Evolutionary conservation across 768 basidiomycete species (phyloP).

Genomic region (Hericium erinaceus): DNA sequence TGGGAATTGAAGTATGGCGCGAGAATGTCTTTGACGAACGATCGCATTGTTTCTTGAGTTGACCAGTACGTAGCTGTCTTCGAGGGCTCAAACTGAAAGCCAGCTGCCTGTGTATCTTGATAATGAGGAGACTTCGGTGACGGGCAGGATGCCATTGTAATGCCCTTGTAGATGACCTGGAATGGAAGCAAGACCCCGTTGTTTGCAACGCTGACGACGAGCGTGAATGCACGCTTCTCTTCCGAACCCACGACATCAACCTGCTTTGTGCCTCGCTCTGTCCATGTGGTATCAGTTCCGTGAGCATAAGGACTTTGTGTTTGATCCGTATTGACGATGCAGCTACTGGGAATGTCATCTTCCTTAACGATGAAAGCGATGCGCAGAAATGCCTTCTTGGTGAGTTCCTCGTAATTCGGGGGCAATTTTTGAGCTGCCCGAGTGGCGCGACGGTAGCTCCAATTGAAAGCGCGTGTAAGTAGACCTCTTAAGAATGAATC

Average conservation of each 20-base stretch:
- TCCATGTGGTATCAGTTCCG: slow-evolving; percentile 22
- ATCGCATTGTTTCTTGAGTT: slow-evolving; percentile 18
- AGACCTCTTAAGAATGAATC: slow-evolving; percentile 20
- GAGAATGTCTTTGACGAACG: slow-evolving; percentile 22
- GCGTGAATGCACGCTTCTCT: slow-evolving; percentile 34
- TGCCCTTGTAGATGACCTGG: slow-evolving; percentile 29
- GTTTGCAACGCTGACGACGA: slow-evolving; percentile 23
- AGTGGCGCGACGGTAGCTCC: slow-evolving; percentile 21
- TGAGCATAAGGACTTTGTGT: slow-evolving; percentile 22
- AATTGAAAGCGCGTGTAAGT: slow-evolving; percentile 16
- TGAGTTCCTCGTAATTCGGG: slow-evolving; percentile 16
- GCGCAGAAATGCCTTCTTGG: slow-evolving; percentile 13
- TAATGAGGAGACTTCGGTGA: slow-evolving; percentile 7
- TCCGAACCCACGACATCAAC: slow-evolving; percentile 26
- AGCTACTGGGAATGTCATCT: slow-evolving; percentile 16
- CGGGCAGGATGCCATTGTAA: slow-evolving; percentile 19
- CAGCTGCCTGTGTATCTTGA: slow-evolving; percentile 15
- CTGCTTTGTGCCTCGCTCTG: slow-evolving; percentile 23
- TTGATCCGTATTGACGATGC: slow-evolving; percentile 30
- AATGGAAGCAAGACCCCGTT: slow-evolving; percentile 26
- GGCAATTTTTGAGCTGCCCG: slow-evolving; percentile 29
- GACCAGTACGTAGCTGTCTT: slow-evolving; percentile 23
- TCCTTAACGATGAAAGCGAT: slow-evolving; percentile 20
- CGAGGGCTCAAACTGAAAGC: slow-evolving; percentile 20
- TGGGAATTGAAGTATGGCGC: slow-evolving; percentile 21